Conservation (phyloP, 495 filamentous ascomycete genomes). For the Xanthoparmelia taractica region DNA sequence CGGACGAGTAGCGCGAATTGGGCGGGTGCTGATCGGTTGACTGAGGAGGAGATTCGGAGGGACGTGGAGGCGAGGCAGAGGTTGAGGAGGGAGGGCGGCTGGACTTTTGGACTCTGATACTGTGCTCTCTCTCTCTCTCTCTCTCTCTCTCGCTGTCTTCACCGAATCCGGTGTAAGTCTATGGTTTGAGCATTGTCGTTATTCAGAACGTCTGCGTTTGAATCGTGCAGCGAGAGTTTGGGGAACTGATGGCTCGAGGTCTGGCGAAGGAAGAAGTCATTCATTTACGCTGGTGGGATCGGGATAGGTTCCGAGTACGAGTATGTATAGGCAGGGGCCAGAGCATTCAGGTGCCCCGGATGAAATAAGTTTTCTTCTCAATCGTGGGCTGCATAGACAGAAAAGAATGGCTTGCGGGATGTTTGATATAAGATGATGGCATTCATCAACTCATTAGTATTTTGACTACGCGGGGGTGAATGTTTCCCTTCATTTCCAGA, state of each 20-base stretch:
- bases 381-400: not conserved
- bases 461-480: no score
- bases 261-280: not conserved
- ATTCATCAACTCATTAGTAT: no score
- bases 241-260: not conserved
- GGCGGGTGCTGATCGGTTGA: conserved; percentile 75
- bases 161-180: no score
- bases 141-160: no score
- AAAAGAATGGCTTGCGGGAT: no score
- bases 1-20: conserved; percentile 92
- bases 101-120: conserved; percentile 53
- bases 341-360: not conserved
- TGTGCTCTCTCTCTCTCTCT: no score
- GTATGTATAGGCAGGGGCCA: not conserved
- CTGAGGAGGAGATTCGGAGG: conserved; percentile 73
- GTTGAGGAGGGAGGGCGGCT: conserved; percentile 75
- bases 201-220: not conserved
- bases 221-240: not conserved
- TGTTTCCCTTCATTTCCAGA: no score
- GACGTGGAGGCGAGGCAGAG: conserved; percentile 76
- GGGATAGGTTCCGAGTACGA: not conserved
- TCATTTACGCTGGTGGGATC: not conserved
- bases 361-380: not conserved
- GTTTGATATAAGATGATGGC: no score
- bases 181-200: not conserved